Conservation (phyloP, 2,329 filamentous ascomycete species). For the Dothistroma septosporum region DNA sequence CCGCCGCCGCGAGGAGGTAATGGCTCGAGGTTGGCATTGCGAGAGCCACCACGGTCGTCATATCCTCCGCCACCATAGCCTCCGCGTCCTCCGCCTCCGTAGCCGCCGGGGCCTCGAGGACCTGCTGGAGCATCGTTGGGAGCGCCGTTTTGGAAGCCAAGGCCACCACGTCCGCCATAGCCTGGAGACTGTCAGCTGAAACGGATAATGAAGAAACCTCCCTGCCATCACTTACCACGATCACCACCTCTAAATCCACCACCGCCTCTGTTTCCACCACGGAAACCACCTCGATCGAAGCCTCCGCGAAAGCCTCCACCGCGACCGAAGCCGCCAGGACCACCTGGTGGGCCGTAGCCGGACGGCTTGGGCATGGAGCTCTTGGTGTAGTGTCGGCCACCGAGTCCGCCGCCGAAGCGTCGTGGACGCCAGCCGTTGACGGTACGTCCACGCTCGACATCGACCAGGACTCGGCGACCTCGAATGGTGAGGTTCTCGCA, state of each 20-base stretch:
- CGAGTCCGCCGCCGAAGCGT: conserved; percentile 85
- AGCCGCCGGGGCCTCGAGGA: conserved; percentile 40
- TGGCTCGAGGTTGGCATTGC: conserved; percentile 80
- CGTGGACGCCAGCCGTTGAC: conserved; percentile 91
- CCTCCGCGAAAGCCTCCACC: conserved; percentile 55
- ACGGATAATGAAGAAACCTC: conserved; percentile 4
- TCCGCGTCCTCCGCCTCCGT: conserved; percentile 28
- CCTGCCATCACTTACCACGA: no score
- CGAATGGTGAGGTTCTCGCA: conserved; percentile 85
- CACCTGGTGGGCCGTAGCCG: conserved; percentile 52
- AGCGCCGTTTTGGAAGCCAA: conserved; percentile 40
- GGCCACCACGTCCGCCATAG: conserved; percentile 29
- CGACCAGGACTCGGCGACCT: conserved; percentile 85
- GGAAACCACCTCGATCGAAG: conserved; percentile 50
- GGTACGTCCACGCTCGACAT: conserved; percentile 92
- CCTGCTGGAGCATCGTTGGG: conserved; percentile 49
- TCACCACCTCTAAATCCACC: conserved; percentile 44
- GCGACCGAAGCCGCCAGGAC: conserved; percentile 48
- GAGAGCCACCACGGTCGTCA: conserved; percentile 46
- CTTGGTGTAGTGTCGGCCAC: conserved; percentile 90
- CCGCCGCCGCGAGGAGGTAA: conserved; percentile 62
- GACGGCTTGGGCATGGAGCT: conserved; percentile 62
- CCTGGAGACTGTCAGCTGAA: conserved; percentile 31
- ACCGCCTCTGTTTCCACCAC: conserved; percentile 51
- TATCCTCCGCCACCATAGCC: conserved; percentile 36